These are phyloP conservation scores for Dryas alaskensis DNA, from an alignment of 306 rosid genomes.

Conservation along the genomic window DNA sequence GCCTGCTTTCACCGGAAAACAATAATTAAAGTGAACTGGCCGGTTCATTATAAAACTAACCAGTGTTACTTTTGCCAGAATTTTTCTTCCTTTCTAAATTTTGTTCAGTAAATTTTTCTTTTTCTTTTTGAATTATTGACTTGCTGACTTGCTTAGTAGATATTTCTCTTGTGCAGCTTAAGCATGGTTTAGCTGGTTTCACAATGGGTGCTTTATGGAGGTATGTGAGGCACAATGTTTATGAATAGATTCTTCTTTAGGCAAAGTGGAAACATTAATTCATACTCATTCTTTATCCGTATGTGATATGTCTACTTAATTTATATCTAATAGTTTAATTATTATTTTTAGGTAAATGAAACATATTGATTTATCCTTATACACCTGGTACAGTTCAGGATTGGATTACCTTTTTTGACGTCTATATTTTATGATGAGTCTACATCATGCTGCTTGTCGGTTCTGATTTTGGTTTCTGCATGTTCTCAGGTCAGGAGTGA, in stretches of 20 bases:
- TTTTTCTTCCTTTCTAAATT: neutral
- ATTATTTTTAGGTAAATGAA: too few relatives aligned
- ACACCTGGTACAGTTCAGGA: too few relatives aligned
- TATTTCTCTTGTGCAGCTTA: slow-evolving; percentile 69
- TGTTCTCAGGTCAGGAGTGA: slow-evolving; percentile 63
- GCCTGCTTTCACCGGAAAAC: neutral
- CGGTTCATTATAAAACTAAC: too few relatives aligned
- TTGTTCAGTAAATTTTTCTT: neutral
- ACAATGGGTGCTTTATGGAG: slow-evolving; percentile 94
- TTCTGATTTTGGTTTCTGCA: slow-evolving; percentile 14
- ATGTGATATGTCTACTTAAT: too few relatives aligned
- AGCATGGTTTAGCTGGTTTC: slow-evolving; percentile 84
- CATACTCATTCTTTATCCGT: too few relatives aligned
- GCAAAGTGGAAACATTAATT: too few relatives aligned
- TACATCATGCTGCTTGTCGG: neutral
- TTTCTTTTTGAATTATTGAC: neutral
- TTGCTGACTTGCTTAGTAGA: slow-evolving; percentile 32
- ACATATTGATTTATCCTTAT: too few relatives aligned
- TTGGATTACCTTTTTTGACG: neutral
- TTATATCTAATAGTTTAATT: too few relatives aligned
- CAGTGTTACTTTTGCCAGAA: neutral
- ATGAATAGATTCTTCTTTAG: too few relatives aligned
- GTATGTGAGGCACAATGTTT: slow-evolving; percentile 36
- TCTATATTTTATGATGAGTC: neutral
- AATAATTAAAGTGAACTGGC: neutral